phyloP scores from a whole-genome alignment of 1,284 basidiomycete genomes.

The Fistulina hepatica region DNA sequence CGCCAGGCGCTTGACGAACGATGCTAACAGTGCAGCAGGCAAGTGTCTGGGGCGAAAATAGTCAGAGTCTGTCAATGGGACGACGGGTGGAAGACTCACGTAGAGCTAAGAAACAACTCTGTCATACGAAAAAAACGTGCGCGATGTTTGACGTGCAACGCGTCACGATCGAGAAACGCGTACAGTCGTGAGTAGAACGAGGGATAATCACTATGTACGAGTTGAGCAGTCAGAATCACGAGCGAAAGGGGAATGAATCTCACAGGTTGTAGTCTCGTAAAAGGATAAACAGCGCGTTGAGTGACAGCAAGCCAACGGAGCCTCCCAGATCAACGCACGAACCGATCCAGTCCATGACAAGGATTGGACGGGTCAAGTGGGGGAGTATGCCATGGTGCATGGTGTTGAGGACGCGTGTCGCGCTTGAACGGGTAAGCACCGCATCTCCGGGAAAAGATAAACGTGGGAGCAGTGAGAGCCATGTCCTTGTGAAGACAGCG shows the following conservation, averaged over 20 bases:
- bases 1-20: constrained; percentile 88
- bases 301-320: constrained; percentile 77
- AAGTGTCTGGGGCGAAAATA: constrained; percentile 50
- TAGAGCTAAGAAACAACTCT: constrained; percentile 84
- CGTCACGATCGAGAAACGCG: constrained; percentile 73
- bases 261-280: constrained; percentile 92
- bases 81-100: constrained; percentile 38
- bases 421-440: constrained; percentile 33
- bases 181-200: constrained; percentile 94
- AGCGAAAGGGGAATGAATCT: constrained; percentile 22
- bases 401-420: constrained; percentile 60
- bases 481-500: constrained; percentile 68
- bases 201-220: constrained; percentile 74
- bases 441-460: constrained; percentile 31
- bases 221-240: constrained; percentile 4
- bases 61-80: constrained; percentile 1
- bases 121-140: constrained; percentile 92
- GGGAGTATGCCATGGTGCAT: constrained; percentile 83
- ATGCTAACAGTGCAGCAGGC: constrained; percentile 81
- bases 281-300: constrained; percentile 87
- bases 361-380: constrained; percentile 66
- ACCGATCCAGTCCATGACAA: constrained; percentile 93
- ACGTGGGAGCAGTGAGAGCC: constrained; percentile 62
- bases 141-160: constrained; percentile 87
- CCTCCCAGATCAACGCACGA: constrained; percentile 82